These are phyloP conservation scores for Mrakia gelida DNA, from an alignment of 768 basidiomycete genomes.

Conservation along the genomic window DNA sequence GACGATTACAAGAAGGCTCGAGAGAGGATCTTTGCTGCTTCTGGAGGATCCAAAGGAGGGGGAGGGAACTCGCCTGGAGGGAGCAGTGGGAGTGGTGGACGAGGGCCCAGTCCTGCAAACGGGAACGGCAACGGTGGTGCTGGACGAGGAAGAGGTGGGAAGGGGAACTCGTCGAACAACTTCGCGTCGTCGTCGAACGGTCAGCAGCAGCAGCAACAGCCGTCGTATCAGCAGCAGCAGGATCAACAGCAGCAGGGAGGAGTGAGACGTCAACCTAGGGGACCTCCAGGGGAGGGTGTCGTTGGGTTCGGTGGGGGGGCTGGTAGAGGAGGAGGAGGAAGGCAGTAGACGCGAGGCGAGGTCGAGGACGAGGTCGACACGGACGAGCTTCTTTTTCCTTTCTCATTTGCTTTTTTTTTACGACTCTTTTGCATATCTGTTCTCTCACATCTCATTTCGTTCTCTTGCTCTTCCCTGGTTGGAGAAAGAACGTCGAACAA, in stretches of 20 bases:
- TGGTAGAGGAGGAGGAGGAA: not conserved
- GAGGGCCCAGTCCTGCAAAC: not conserved
- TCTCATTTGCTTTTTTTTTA: not conserved
- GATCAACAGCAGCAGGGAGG: not conserved
- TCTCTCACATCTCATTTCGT: no score
- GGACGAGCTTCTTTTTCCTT: not conserved
- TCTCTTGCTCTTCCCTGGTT: no score
- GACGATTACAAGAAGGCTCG: constrained; percentile 22
- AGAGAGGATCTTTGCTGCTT: constrained; percentile 23
- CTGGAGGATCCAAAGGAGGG: not conserved
- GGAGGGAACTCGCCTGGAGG: not conserved
- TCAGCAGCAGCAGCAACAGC: not conserved
- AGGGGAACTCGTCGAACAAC: not conserved
- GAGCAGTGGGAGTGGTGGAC: not conserved
- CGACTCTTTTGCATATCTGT: not conserved
- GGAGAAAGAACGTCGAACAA: no score
- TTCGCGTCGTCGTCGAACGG: not conserved
- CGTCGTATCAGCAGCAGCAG: not conserved
- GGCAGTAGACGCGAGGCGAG: not conserved
- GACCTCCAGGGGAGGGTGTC: constrained; percentile 9
- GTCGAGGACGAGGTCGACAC: no score
- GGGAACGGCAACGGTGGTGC: not conserved
- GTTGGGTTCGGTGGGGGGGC: not conserved
- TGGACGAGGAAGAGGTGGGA: not conserved
- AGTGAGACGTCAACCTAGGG: not conserved